Evolutionary conservation across 306 rosid species (phyloP).

Genomic region (Arachis hypogaea): DNA sequence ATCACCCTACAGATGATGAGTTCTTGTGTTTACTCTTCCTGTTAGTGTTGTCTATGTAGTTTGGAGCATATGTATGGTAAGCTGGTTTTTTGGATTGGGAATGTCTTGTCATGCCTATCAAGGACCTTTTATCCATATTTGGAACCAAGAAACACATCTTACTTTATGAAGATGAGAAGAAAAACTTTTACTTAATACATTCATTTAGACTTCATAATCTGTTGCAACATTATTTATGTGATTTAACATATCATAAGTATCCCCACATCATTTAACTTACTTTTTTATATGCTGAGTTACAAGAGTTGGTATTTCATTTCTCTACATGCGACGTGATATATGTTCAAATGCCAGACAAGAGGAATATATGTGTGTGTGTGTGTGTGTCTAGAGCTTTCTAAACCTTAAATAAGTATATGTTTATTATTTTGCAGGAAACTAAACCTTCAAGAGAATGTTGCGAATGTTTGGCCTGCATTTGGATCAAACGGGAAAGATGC

Average conservation of each 20-base stretch:
- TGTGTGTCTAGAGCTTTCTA: constrained; percentile 14
- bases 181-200: too few species aligned
- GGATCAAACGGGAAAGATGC: constrained; percentile 74
- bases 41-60: neutral
- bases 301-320: too few species aligned
- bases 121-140: too few species aligned
- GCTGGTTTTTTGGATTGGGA: neutral
- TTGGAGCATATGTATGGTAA: neutral
- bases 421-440: constrained; percentile 64
- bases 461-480: constrained; percentile 91
- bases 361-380: too few species aligned
- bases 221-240: too few species aligned
- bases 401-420: constrained; percentile 29
- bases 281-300: too few species aligned
- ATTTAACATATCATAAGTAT: too few species aligned
- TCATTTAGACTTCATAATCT: too few species aligned
- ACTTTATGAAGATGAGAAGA: too few species aligned
- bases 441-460: constrained; percentile 76
- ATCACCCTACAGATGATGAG: neutral
- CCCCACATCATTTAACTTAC: too few species aligned
- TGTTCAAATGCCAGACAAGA: neutral
- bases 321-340: neutral
- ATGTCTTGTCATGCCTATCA: too few species aligned
- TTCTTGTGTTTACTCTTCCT: neutral
- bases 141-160: too few species aligned